Conservation (phyloP, 1,139 yeast species). For the Hanseniaspora gamundiae region DNA sequence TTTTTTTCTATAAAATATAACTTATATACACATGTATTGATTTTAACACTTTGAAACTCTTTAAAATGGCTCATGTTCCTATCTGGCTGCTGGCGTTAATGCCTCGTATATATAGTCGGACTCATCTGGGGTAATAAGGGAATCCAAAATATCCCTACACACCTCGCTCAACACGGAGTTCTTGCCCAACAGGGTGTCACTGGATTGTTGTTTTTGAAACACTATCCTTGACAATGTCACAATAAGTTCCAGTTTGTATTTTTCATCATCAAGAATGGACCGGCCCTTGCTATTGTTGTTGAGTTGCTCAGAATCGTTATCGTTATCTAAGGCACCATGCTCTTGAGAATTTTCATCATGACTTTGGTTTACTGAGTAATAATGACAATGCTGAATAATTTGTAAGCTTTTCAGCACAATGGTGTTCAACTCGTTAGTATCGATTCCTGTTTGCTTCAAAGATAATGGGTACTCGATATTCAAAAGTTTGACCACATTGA, state of each 20-base stretch:
- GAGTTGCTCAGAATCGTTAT: too few species aligned
- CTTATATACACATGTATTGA: background rate
- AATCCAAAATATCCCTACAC: constrained; percentile 52
- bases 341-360: background rate
- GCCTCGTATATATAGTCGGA: constrained; percentile 64
- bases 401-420: background rate
- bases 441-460: background rate
- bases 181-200: constrained; percentile 43
- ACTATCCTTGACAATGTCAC: constrained; percentile 47
- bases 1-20: too few species aligned
- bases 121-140: constrained; percentile 62
- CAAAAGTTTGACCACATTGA: background rate
- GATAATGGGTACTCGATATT: background rate
- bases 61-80: background rate
- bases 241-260: constrained; percentile 24
- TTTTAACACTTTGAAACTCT: background rate
- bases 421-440: background rate
- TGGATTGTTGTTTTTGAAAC: constrained; percentile 30
- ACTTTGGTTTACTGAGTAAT: background rate
- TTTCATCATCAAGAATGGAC: constrained; percentile 9
- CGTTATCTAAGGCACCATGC: too few species aligned
- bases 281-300: too few species aligned
- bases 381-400: constrained; percentile 1
- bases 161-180: constrained; percentile 54
- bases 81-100: constrained; percentile 34